Evolutionary conservation across 352 stramenopile species (phyloP).

Genomic region (Phytophthora litchii): DNA sequence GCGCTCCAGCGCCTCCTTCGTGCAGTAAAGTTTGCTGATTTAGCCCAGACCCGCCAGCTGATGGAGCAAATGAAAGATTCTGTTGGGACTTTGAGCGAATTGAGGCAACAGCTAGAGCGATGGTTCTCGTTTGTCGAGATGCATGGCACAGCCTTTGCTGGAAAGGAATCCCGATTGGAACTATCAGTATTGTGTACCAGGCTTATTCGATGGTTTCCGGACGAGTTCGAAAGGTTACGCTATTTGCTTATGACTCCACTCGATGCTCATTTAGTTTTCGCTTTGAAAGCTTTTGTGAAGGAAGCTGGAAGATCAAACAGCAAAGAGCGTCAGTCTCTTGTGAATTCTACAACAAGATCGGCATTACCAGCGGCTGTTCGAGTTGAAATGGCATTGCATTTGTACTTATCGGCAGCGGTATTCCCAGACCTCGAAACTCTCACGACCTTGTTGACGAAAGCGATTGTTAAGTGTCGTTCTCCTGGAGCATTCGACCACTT

Average conservation of each 20-base stretch:
- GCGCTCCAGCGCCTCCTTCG: slow-evolving; percentile 38
- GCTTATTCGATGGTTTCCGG: slow-evolving; percentile 54
- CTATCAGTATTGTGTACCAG: slow-evolving; percentile 45
- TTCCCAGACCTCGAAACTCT: slow-evolving; percentile 45
- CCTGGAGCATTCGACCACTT: slow-evolving; percentile 35
- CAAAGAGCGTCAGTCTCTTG: slow-evolving; percentile 7
- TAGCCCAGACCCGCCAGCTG: slow-evolving; percentile 25
- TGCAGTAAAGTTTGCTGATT: slow-evolving; percentile 33
- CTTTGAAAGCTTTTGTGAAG: slow-evolving; percentile 44
- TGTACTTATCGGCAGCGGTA: slow-evolving; percentile 33
- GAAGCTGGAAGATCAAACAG: slow-evolving; percentile 21
- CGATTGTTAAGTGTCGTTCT: slow-evolving; percentile 46
- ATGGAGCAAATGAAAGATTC: slow-evolving; percentile 34
- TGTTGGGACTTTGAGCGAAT: slow-evolving; percentile 17
- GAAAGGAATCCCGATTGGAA: slow-evolving; percentile 49
- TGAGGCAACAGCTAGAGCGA: slow-evolving; percentile 47
- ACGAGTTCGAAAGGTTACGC: slow-evolving; percentile 35
- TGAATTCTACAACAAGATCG: slow-evolving; percentile 12
- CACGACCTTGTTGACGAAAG: slow-evolving; percentile 39
- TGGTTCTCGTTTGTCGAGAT: slow-evolving; percentile 47
- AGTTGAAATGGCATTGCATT: slow-evolving; percentile 44
- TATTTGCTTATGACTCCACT: slow-evolving; percentile 37
- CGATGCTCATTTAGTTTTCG: slow-evolving; percentile 37
- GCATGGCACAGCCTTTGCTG: slow-evolving; percentile 29
- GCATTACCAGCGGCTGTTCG: slow-evolving; percentile 30